These are phyloP conservation scores for Podila minutissima DNA, from an alignment of 192 early-diverging fungal species.

Conservation along the genomic window DNA sequence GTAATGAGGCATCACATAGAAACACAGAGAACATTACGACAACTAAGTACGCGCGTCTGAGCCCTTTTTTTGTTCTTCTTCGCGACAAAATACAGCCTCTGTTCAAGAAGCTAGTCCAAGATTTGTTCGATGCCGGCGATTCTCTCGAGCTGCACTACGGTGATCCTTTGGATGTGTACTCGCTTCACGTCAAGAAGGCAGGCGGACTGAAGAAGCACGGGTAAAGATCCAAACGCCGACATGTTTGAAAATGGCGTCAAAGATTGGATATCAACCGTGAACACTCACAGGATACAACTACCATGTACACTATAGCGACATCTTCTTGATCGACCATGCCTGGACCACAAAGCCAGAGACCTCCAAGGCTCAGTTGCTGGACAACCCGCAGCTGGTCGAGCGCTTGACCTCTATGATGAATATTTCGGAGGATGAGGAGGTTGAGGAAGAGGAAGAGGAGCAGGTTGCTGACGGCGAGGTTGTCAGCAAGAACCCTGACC, in stretches of 20 bases:
- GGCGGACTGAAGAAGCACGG: constrained; percentile 56
- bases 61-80: neutral
- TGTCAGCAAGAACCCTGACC: constrained; percentile 28
- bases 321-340: constrained; percentile 77
- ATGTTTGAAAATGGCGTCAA: neutral
- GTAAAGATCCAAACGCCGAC: constrained; percentile 23
- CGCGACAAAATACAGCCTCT: constrained; percentile 44
- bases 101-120: constrained; percentile 59
- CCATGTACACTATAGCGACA: constrained; percentile 44
- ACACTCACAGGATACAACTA: neutral
- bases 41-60: neutral
- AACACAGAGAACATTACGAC: neutral
- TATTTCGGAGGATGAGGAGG: constrained; percentile 54
- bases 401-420: constrained; percentile 72
- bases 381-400: constrained; percentile 65
- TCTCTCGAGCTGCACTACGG: constrained; percentile 61
- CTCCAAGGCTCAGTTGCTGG: constrained; percentile 60
- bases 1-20: constrained; percentile 26
- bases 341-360: constrained; percentile 75
- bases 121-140: constrained; percentile 61
- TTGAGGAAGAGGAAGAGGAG: constrained; percentile 48
- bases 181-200: constrained; percentile 59
- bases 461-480: constrained; percentile 16
- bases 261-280: neutral
- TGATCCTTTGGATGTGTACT: constrained; percentile 58